These are phyloP conservation scores for Colletotrichum sp. DNA, from an alignment of 2,329 filamentous ascomycete genomes.

Conservation along the genomic window DNA sequence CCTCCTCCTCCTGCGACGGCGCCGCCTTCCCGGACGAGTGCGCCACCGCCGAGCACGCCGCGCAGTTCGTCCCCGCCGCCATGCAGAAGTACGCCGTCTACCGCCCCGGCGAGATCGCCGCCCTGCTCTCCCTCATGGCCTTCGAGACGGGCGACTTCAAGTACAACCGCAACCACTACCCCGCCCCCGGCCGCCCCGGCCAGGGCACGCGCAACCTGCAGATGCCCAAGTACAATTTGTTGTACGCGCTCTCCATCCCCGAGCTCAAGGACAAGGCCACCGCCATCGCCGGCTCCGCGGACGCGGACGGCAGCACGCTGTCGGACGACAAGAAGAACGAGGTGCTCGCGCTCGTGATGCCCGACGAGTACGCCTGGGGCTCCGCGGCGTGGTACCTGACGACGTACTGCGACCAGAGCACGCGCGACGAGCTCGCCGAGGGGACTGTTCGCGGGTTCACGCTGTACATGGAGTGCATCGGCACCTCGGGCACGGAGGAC, in stretches of 20 bases:
- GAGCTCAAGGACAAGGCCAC: slow-evolving; percentile 36
- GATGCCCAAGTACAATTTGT: slow-evolving; percentile 45
- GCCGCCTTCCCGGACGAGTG: slow-evolving; percentile 60
- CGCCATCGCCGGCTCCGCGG: slow-evolving; percentile 31
- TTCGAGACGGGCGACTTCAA: slow-evolving; percentile 74
- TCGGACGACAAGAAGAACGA: slow-evolving; percentile 37
- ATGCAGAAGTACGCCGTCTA: slow-evolving; percentile 64
- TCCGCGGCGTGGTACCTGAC: slow-evolving; percentile 56
- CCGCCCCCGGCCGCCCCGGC: slow-evolving; percentile 55
- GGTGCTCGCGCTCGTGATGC: slow-evolving; percentile 48
- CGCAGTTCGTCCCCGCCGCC: slow-evolving; percentile 57
- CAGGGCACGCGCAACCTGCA: slow-evolving; percentile 73
- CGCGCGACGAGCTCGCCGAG: slow-evolving; percentile 36
- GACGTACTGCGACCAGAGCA: slow-evolving; percentile 43
- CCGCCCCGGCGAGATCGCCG: slow-evolving; percentile 66
- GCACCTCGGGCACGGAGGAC: slow-evolving; percentile 32
- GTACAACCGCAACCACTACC: slow-evolving; percentile 70
- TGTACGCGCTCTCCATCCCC: slow-evolving; percentile 51
- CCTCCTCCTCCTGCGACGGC: slow-evolving; percentile 57
- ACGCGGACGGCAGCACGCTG: slow-evolving; percentile 27
- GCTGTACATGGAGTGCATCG: slow-evolving; percentile 55
- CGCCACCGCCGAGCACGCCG: slow-evolving; percentile 67
- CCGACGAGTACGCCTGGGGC: slow-evolving; percentile 59
- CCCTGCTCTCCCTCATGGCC: slow-evolving; percentile 71
- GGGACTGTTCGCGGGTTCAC: slow-evolving; percentile 46